Conservation (phyloP, 257 asterid species). For the Apocynum venetum region DNA sequence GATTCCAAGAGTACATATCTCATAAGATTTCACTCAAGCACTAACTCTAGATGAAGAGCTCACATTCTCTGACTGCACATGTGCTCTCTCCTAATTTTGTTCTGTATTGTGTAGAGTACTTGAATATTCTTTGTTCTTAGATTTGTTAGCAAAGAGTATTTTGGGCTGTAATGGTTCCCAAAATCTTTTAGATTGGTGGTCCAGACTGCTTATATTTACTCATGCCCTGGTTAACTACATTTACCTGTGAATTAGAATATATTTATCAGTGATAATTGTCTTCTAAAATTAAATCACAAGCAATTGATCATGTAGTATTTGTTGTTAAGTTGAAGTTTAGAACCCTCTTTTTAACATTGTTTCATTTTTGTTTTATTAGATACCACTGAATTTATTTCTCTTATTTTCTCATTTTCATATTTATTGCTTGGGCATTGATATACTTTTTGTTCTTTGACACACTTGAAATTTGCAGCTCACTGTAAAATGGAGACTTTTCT, state of each 20-base stretch:
- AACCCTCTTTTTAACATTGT: background rate
- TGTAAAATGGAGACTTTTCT: slow-evolving; percentile 8
- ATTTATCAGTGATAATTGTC: background rate
- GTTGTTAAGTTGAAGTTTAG: no score
- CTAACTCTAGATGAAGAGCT: background rate
- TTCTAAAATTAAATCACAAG: background rate
- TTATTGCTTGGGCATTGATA: background rate
- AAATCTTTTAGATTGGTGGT: background rate
- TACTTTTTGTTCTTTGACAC: background rate
- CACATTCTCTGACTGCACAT: background rate
- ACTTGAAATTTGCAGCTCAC: background rate
- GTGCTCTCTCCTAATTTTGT: background rate
- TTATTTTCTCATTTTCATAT: background rate
- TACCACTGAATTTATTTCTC: background rate
- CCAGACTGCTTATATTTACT: background rate
- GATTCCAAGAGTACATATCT: background rate
- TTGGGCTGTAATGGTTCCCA: background rate
- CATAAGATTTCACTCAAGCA: background rate
- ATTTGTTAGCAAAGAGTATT: background rate
- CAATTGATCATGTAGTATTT: background rate
- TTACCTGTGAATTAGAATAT: background rate
- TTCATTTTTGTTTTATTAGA: background rate
- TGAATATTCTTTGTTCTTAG: background rate
- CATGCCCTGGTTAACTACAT: background rate
- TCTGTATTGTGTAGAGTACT: background rate